Evolutionary conservation across 768 basidiomycete species (phyloP), one percentile per base, ranked within the genome.

Genomic region (Austroboletus eburneus): DNA sequence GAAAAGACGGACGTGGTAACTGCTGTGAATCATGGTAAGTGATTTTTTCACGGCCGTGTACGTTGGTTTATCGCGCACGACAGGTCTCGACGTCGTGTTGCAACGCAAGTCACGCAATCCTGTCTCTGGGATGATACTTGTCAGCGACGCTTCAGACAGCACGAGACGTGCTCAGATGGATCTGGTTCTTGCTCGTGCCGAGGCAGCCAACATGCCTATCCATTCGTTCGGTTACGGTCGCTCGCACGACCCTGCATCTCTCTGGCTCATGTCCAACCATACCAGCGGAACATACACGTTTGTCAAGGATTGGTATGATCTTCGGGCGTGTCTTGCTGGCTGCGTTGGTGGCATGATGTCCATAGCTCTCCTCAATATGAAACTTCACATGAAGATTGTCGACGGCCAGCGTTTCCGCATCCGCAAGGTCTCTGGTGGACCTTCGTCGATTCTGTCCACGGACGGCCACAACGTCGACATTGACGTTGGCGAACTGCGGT

Each of bases 221-320:
- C 95, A 99, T 65, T 88, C 94, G 3, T 87, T 99, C 55, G 96
- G 96, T 42, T 99, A 95, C 59, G 95, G 94, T 22, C 88, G 91
- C 49, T 89, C 91, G 14, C 96, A 98, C 62, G 96, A 98, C 65
- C 96, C 96, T 16, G 91, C 91, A 13, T 95, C 93, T 7, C 79
- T 99, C 27, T 98, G 96, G 96, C 82, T 98, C 38, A 94, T 99
- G 78, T 97, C 94, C 9, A 98, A 97, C 66, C 93, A 98, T 65
- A 97, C 96, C 3, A 82, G 82, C 53, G 96, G 96, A 21, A 96
- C 93, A 23, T 98, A 98, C 70, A 97, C 94, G 4, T 99, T 96
- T 58, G 92, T 97, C 50, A 90, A 89, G 69, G 95, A 96, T 62
- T 97, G 94, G 88, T 94, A 97, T 64, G 91, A 97, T 65, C 81